Base-by-base conservation (phyloP, 2,329 filamentous ascomycete species). In the Cytospora leucostoma region DNA sequence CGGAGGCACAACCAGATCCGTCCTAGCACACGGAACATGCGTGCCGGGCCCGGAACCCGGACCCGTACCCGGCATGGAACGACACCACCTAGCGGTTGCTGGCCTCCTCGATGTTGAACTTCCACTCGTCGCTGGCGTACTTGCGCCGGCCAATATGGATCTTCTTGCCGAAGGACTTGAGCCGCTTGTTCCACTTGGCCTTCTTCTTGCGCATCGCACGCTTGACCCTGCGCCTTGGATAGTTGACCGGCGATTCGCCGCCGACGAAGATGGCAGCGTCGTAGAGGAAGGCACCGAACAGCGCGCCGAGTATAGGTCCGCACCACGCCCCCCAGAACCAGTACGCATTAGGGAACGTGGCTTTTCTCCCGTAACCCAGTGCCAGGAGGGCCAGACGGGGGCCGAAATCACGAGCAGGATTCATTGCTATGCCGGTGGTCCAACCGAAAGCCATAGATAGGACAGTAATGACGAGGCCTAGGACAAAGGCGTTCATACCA, bases 191-290 rank as follows among this genome's bases (percentile, higher is more conserved):
- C 71, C 68, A 70, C 56, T 63, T 72, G 69, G 50, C 67, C 67
- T 67, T 70, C 68, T 68, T 85, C 74, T 86, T 86, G 68, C 66
- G 67, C 40, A 76, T 68, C 2, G 75, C 74, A 37, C 77, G 71
- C 68, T 75, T 71, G 8, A 76, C 78, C 54, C 77, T 72, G 65
- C 74, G 74, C 33, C 79, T 77, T 3, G 78, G 78, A 71, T 84
- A 80, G 71, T 80, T 84, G 62, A 82, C 79, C 15, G 80, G 81
- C 51, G 75, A 78, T 68, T 83, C 81, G 0, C 80, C 80, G 6
- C 79, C 78, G 0, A 78, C 79, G 67, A 83, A 83, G 66, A 79
- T 82, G 67, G 76, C 78, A 65, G 78, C 75, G 69, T 83, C 82
- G 70, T 84, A 84, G 64, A 82, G 70, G 65, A 82, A 79, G 10